Conservation (phyloP, 208 protist genomes). For the Trypanosoma conorhini region DNA sequence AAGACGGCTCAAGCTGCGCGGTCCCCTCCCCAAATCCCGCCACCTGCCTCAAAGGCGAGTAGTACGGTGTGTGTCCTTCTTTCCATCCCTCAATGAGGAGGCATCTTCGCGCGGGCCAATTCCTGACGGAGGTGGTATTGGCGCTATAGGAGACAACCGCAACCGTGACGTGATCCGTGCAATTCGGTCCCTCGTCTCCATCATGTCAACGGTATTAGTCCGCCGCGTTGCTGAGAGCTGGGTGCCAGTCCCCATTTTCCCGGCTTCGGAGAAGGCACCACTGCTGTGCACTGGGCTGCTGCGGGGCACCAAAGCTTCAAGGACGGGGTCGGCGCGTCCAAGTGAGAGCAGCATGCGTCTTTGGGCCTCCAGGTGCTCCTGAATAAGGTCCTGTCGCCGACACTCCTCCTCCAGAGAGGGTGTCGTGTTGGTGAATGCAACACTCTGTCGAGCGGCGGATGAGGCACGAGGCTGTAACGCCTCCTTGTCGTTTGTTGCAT, state of each 20-base stretch:
- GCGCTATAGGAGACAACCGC: constrained; percentile 26
- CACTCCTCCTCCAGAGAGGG: neutral
- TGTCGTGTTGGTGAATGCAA: neutral
- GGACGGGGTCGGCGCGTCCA: constrained; percentile 22
- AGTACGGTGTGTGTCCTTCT: constrained; percentile 20
- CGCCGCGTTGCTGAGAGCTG: neutral
- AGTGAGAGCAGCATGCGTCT: constrained; percentile 24
- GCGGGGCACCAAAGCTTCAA: neutral
- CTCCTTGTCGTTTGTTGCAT: neutral
- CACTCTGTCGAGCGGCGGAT: neutral
- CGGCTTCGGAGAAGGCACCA: neutral
- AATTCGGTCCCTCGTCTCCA: constrained; percentile 17
- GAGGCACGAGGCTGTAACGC: neutral
- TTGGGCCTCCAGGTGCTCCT: constrained; percentile 25
- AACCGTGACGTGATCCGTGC: constrained; percentile 40
- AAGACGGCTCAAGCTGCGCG: neutral
- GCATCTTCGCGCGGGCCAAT: constrained; percentile 30
- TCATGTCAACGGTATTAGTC: neutral
- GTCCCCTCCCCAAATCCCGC: neutral
- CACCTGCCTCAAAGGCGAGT: neutral
- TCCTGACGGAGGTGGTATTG: constrained; percentile 35
- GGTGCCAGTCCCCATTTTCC: neutral
- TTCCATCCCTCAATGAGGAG: constrained; percentile 28
- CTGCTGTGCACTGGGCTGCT: neutral
- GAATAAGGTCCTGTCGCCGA: constrained; percentile 3